Percentiles rank a stretch among this genome's conserved stretches.
Conservation (phyloP, 1,284 basidiomycete genomes). For the Apiotrichum gamsii region DNA sequence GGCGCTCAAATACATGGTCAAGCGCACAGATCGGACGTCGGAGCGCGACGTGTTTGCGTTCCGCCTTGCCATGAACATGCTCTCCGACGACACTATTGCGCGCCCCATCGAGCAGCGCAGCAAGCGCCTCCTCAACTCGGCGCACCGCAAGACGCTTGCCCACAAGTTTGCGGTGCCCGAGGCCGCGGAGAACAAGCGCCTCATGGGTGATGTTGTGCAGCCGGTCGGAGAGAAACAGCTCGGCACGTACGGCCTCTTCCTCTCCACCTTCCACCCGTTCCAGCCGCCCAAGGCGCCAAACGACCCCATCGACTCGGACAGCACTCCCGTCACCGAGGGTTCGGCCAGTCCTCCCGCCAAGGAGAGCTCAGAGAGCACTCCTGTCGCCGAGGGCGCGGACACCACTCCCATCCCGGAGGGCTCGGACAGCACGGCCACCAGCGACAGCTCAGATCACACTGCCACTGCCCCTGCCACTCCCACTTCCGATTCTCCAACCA, state of each 20-base stretch:
- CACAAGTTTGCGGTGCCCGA: not conserved
- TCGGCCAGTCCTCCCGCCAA: not conserved
- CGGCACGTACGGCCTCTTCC: too few species aligned
- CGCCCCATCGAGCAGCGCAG: not conserved
- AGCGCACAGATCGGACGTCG: not conserved
- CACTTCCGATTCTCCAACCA: not conserved
- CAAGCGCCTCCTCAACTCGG: not conserved
- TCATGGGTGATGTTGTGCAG: not conserved
- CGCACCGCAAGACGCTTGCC: not conserved
- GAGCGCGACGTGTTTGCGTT: constrained; percentile 2
- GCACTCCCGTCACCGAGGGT: not conserved
- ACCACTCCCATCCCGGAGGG: too few species aligned
- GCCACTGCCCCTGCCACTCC: not conserved
- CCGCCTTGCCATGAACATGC: constrained; percentile 8
- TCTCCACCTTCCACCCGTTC: too few species aligned
- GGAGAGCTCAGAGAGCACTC: not conserved
- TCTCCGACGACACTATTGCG: constrained; percentile 5
- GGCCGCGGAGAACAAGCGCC: not conserved
- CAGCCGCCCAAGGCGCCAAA: not conserved
- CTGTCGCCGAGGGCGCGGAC: too few species aligned
- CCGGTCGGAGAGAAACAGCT: too few species aligned
- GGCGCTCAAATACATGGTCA: constrained; percentile 9
- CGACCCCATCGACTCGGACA: not conserved
- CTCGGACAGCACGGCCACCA: too few species aligned
- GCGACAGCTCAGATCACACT: too few species aligned